Conservation (phyloP, 139 green algal genomes). For the Auxenochlorella protothecoides region DNA sequence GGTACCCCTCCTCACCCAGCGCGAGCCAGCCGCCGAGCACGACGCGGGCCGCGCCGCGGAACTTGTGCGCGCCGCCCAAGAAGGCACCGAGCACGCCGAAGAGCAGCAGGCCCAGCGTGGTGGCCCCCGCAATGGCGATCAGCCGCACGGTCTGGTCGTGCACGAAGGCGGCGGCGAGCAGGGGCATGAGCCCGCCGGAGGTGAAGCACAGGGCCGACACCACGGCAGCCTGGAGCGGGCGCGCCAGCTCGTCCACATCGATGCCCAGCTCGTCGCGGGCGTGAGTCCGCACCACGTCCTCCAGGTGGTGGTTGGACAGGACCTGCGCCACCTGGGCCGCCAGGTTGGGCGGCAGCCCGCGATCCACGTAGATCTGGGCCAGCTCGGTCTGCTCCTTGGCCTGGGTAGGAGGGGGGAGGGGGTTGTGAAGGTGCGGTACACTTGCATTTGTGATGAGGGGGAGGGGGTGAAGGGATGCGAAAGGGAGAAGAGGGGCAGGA, state of each 20-base stretch:
- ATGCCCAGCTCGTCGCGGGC: slow-evolving; percentile 84
- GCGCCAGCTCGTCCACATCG: slow-evolving; percentile 75
- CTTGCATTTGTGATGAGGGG: too few species aligned
- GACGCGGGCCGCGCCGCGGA: slow-evolving; percentile 44
- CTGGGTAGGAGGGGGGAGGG: not conserved
- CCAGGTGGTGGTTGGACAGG: slow-evolving; percentile 32
- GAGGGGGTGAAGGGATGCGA: not conserved
- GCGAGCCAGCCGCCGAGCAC: slow-evolving; percentile 73
- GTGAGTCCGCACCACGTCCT: slow-evolving; percentile 73
- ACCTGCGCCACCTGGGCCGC: slow-evolving; percentile 44
- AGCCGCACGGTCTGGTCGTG: slow-evolving; percentile 25
- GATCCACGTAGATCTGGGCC: slow-evolving; percentile 51
- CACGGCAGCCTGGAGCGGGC: slow-evolving; percentile 55
- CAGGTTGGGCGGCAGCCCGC: slow-evolving; percentile 50
- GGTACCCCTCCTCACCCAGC: slow-evolving; percentile 24
- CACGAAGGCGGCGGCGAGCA: slow-evolving; percentile 57
- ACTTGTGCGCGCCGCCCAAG: slow-evolving; percentile 50
- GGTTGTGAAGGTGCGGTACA: too few species aligned
- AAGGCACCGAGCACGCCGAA: slow-evolving; percentile 59
- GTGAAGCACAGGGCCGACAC: slow-evolving; percentile 49
- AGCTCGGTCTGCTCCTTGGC: slow-evolving; percentile 64
- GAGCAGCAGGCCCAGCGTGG: slow-evolving; percentile 15
- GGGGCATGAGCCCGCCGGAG: slow-evolving; percentile 51
- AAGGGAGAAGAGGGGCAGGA: not conserved
- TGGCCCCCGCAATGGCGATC: slow-evolving; percentile 25